Base-by-base conservation (phyloP, 768 basidiomycete genomes). In the Suillus alpinus region DNA sequence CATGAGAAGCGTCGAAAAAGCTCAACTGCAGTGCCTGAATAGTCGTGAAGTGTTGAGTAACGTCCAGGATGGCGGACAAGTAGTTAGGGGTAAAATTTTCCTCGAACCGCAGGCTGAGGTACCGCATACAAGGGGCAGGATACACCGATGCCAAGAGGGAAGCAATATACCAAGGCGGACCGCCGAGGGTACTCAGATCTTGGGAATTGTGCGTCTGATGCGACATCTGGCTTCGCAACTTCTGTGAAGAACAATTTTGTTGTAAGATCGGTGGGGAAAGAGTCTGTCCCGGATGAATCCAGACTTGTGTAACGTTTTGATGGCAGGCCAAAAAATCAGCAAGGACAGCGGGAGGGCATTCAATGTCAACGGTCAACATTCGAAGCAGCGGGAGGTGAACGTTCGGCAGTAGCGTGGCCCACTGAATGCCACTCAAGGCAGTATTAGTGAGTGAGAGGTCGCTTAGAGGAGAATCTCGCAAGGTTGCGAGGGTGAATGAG, bases 371-470 rank as follows among this genome's bases (percentile, higher is more conserved):
- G 0, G 53, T 46, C 14, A 60, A 32, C 29, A 12, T 32, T 36
- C 9, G 34, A 29, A 60, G 29, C 41, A 36, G 20, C n/a, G 44
- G 52, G 29, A 60, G 47, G 31, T 44, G 4, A 5, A 60, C 34
- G 3, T 26, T 41, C 4, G 5, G 20, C n/a, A 60, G 32, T 14
- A 60, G 14, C 7, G 23, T 14, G 2, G 37, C 34, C 59, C 59
- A 60, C 14, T 36, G 14, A 26, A n/a, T 7, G 39, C 9, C 13
- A 14, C 18, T 43, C 16, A 60, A 26, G 5, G 36, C 41, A n/a
- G 53, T 44, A n/a, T 46, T 5, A 4, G 41, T 55, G 36, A 60
- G 40, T 14, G 40, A 44, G 47, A 60, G 59, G 4, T 34, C 20
- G 31, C n/a, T 34, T n/a, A 60, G 13, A 2, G 6, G 40, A 2